A percentile compares a stretch with the other conserved stretches of the same genome.
Evolutionary conservation across 2,329 filamentous ascomycete genomes (phyloP).

Genomic region (Diaporthe citriasiana): DNA sequence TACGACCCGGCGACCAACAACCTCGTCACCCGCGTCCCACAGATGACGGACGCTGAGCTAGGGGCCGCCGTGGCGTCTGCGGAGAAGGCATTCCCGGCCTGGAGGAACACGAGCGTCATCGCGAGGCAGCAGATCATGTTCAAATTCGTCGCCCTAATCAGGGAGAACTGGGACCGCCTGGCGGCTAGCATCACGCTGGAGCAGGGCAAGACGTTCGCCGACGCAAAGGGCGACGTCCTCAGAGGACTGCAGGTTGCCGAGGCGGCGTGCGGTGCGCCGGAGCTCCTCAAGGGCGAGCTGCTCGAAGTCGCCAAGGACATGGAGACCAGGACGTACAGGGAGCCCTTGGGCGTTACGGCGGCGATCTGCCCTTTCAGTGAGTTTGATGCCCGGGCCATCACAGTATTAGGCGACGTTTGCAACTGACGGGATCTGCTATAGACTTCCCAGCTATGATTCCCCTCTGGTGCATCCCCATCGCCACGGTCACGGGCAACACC

Average conservation of each 20-base stretch:
- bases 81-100: conserved; percentile 80
- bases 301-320: conserved; percentile 91
- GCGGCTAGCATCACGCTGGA: conserved; percentile 89
- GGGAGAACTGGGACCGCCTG: conserved; percentile 87
- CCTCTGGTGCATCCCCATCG: conserved; percentile 90
- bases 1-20: conserved; percentile 89
- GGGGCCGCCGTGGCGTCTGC: conserved; percentile 82
- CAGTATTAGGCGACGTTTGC: not conserved
- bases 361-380: conserved; percentile 90
- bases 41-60: conserved; percentile 84
- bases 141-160: conserved; percentile 83
- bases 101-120: conserved; percentile 80
- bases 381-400: conserved; percentile 50
- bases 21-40: conserved; percentile 85
- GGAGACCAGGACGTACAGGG: conserved; percentile 87
- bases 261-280: conserved; percentile 84
- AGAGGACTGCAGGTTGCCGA: conserved; percentile 88
- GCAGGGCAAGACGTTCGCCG: conserved; percentile 90
- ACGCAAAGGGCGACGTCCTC: conserved; percentile 85
- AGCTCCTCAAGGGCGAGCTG: conserved; percentile 85
- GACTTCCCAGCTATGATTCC: conserved; percentile 95
- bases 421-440: conserved; percentile 49
- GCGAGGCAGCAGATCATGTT: conserved; percentile 89
- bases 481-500: conserved; percentile 87
- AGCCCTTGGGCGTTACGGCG: conserved; percentile 84